Percentiles rank a stretch among this genome's conserved stretches.
Evolutionary conservation across 1,284 basidiomycete species (phyloP).

Genomic region (Ustilago shanxiensis): DNA sequence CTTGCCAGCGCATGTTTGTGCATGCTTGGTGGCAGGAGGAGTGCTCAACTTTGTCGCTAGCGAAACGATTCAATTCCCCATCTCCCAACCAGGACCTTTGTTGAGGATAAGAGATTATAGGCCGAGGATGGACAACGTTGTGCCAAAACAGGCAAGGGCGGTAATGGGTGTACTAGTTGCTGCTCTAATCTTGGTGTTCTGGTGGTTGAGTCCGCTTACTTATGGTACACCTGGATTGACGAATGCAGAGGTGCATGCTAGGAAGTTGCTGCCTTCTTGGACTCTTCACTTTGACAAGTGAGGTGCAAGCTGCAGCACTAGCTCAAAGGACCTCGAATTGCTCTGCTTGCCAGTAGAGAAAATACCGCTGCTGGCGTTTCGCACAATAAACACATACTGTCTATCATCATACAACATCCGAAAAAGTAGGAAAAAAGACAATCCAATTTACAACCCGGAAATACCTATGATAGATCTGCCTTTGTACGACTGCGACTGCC

Average conservation of each 20-base stretch:
- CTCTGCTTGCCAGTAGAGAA: too few relatives aligned
- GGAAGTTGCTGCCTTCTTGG: constrained; percentile 58
- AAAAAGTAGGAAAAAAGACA: constrained; percentile 13
- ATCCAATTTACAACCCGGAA: constrained; percentile 6
- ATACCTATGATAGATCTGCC: neutral
- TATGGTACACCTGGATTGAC: constrained; percentile 60
- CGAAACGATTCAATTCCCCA: constrained; percentile 86
- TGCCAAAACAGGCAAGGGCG: constrained; percentile 32
- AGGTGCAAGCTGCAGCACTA: neutral
- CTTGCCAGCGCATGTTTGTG: constrained; percentile 84
- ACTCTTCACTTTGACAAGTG: constrained; percentile 61
- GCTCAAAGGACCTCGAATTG: too few relatives aligned
- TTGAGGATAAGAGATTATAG: constrained; percentile 30
- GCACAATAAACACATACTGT: neutral
- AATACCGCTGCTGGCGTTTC: too few relatives aligned
- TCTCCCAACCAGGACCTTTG: constrained; percentile 77
- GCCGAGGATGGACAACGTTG: constrained; percentile 37
- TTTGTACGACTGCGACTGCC: neutral
- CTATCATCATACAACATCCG: neutral
- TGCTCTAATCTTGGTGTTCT: constrained; percentile 51
- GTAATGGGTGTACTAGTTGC: constrained; percentile 23
- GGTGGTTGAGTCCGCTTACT: constrained; percentile 62
- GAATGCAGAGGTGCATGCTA: constrained; percentile 39
- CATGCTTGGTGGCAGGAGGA: constrained; percentile 88
- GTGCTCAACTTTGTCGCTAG: constrained; percentile 85